Percentiles rank a stretch among this genome's conserved stretches.
phyloP scores from a whole-genome alignment of 352 stramenopile species.

The Phytophthora syringae region DNA sequence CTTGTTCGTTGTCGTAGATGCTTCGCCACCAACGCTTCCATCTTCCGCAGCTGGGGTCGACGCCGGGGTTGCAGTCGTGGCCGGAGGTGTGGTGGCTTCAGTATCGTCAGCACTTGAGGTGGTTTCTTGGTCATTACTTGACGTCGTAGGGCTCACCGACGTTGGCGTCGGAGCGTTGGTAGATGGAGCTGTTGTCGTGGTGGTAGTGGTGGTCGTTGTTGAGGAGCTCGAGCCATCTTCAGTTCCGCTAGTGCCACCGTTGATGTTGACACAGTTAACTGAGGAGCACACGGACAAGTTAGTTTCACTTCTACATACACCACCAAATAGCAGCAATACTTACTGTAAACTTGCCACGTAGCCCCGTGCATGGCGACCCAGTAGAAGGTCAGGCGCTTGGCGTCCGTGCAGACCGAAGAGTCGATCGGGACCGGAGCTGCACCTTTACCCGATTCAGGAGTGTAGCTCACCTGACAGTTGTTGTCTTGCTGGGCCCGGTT shows the following conservation, averaged over 20 bases:
- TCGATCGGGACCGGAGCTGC: slow-evolving; percentile 46
- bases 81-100: slow-evolving; percentile 2
- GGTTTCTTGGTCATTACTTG: slow-evolving; percentile 8
- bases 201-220: slow-evolving; percentile 6
- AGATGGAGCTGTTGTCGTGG: slow-evolving; percentile 10
- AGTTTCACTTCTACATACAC: slow-evolving; percentile 10
- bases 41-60: background rate
- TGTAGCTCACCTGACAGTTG: slow-evolving; percentile 46
- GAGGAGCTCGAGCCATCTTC: slow-evolving; percentile 5
- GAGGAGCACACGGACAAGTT: background rate
- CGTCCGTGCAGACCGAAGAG: slow-evolving; percentile 40
- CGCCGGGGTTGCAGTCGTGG: background rate
- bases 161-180: slow-evolving; percentile 12
- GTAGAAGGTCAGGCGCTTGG: slow-evolving; percentile 54
- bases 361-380: slow-evolving; percentile 61
- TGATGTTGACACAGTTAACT: slow-evolving; percentile 47
- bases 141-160: slow-evolving; percentile 13
- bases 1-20: slow-evolving; percentile 4
- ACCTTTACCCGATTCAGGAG: slow-evolving; percentile 23
- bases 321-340: slow-evolving; percentile 1
- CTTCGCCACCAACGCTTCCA: background rate
- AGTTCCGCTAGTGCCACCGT: slow-evolving; percentile 14
- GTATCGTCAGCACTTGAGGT: background rate
- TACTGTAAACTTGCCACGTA: slow-evolving; percentile 65
- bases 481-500: slow-evolving; percentile 41